Conservation (phyloP, 2,329 filamentous ascomycete genomes). For the Hypoxylon sp. region DNA sequence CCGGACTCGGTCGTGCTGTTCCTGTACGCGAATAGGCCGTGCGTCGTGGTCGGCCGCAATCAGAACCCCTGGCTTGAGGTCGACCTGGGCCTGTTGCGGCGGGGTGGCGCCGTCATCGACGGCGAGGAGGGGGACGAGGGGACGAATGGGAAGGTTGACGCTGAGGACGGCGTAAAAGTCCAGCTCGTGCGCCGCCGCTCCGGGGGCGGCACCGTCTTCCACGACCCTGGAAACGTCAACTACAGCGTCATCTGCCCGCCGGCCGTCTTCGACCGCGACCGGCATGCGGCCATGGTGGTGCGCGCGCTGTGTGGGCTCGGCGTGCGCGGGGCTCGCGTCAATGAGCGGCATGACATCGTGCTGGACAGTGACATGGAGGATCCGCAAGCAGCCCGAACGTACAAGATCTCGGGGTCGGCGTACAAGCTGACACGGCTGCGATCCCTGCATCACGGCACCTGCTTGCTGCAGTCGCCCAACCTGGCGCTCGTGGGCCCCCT, state of each 20-base stretch:
- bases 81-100: slow-evolving; percentile 69
- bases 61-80: slow-evolving; percentile 98
- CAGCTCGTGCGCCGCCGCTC: slow-evolving; percentile 82
- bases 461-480: slow-evolving; percentile 80
- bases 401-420: slow-evolving; percentile 92
- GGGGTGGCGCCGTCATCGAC: slow-evolving; percentile 18
- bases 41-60: slow-evolving; percentile 91
- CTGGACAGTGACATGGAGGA: slow-evolving; percentile 32
- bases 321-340: slow-evolving; percentile 71
- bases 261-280: slow-evolving; percentile 78
- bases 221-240: slow-evolving; percentile 92
- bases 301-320: slow-evolving; percentile 74
- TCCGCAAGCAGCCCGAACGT: slow-evolving; percentile 49
- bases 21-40: slow-evolving; percentile 86
- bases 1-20: slow-evolving; percentile 80
- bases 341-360: slow-evolving; percentile 93
- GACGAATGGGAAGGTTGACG: too few species aligned
- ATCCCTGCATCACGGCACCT: slow-evolving; percentile 92
- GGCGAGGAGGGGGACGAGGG: slow-evolving; percentile 31
- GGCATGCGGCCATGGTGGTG: slow-evolving; percentile 91
- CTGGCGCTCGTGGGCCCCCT: slow-evolving; percentile 72
- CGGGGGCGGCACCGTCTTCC: slow-evolving; percentile 92
- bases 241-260: slow-evolving; percentile 90
- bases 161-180: slow-evolving; percentile 43
- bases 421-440: slow-evolving; percentile 88